These are phyloP conservation scores for Pigoraptor vietnamica DNA, from an alignment of 78 protist species.

Conservation along the genomic window DNA sequence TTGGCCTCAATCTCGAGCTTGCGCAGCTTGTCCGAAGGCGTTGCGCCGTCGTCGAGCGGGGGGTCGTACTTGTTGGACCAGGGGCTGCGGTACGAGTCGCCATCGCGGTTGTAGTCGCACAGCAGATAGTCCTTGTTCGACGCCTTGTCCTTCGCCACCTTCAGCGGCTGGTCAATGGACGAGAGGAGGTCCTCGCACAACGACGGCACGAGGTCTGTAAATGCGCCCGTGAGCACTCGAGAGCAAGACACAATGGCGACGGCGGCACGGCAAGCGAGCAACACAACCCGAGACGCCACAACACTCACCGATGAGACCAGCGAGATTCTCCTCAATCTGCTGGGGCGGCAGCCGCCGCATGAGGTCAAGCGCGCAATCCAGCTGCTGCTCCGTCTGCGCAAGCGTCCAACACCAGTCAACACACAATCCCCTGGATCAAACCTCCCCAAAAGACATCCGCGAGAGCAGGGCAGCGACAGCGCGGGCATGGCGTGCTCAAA, in stretches of 20 bases:
- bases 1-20: slow-evolving; percentile 79
- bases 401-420: neutral
- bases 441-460: too few species aligned
- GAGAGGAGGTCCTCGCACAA: slow-evolving; percentile 88
- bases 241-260: neutral
- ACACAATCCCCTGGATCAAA: too few species aligned
- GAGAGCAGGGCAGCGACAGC: too few species aligned
- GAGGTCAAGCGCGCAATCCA: slow-evolving; percentile 85
- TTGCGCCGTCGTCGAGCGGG: slow-evolving; percentile 70
- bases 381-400: slow-evolving; percentile 60
- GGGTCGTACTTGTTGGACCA: slow-evolving; percentile 95
- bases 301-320: slow-evolving; percentile 63
- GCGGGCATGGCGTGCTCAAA: too few species aligned
- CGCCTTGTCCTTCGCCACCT: slow-evolving; percentile 63
- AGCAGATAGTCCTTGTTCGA: slow-evolving; percentile 60
- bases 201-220: slow-evolving; percentile 71
- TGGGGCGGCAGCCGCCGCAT: slow-evolving; percentile 89
- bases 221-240: too few species aligned
- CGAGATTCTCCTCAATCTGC: slow-evolving; percentile 61
- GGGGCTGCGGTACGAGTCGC: slow-evolving; percentile 95
- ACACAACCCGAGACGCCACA: too few species aligned
- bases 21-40: slow-evolving; percentile 79
- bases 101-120: slow-evolving; percentile 98
- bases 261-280: neutral
- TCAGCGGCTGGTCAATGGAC: slow-evolving; percentile 91